phyloP scores from a whole-genome alignment of 169 alveolate genomes.

The Cryptosporidium bovis region DNA sequence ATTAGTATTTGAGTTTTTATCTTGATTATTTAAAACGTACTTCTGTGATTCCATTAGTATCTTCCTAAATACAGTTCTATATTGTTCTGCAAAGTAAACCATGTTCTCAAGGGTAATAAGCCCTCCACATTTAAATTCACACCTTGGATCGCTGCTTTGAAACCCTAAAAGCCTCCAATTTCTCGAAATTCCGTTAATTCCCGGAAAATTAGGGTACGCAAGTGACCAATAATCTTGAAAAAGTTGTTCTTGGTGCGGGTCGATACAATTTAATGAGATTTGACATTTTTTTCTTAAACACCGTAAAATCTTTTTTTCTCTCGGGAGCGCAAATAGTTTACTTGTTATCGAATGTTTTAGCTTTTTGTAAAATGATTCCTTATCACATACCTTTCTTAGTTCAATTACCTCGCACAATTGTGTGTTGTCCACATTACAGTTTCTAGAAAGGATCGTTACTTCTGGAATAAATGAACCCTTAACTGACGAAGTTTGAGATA shows the following conservation, averaged over 20 bases:
- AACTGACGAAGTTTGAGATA: not conserved
- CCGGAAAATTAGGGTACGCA: conserved; percentile 65
- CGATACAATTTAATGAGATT: conserved; percentile 24
- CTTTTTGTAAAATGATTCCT: conserved; percentile 18
- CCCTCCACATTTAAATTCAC: conserved; percentile 48
- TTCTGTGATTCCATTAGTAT: conserved; percentile 53
- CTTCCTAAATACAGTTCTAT: conserved; percentile 29
- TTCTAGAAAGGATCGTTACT: not conserved
- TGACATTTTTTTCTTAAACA: conserved; percentile 24
- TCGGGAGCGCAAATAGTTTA: conserved; percentile 2
- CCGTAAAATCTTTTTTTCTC: conserved; percentile 23
- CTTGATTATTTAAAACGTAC: not conserved
- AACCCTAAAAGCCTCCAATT: conserved; percentile 63
- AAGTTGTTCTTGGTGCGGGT: conserved; percentile 60
- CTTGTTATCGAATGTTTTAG: conserved; percentile 1
- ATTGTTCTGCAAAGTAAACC: conserved; percentile 68
- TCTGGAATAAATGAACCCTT: conserved; percentile 57
- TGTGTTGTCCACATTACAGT: conserved; percentile 29
- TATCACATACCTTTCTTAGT: not conserved
- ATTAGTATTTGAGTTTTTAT: not conserved
- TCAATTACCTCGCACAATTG: conserved; percentile 2
- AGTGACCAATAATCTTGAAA: conserved; percentile 69
- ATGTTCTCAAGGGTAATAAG: conserved; percentile 44
- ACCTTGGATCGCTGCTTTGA: conserved; percentile 46
- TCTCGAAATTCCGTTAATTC: conserved; percentile 41